Evolutionary conservation across 345 rosid species (phyloP), one percentile per base, ranked within the genome.

Genomic region (Trapa incisa): DNA sequence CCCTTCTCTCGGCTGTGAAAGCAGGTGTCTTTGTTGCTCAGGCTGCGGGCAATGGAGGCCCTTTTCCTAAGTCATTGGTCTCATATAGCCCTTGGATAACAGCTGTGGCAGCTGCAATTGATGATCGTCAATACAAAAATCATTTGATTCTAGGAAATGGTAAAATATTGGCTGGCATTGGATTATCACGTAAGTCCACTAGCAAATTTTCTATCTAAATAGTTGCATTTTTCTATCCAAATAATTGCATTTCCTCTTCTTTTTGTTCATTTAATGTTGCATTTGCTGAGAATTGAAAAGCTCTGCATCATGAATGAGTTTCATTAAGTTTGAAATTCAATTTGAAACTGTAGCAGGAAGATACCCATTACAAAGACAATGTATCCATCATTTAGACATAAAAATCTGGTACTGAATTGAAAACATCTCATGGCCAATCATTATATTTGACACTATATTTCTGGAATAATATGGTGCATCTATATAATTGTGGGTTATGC

Each of bases 11-110:
- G 3, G 99, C 97, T 69, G 97, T 91, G 69, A 94, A 91, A 77
- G 97, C 97, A 71, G 99, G 96, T 78, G 91, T 91, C 53, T 94
- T 94, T 77, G 96, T 94, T 68, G 97, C 89, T 62, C 99, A 94
- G 80, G 99, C 99, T 56, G 99, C 91, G 45, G 99, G 96, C 69
- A 94, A 94, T 72, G 96, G 97, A 39, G 99, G 99, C 41, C 97
- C 97, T 77, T 94, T 91, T 72, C 96, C 97, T 2, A 91, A 89
- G 85, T 91, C 96, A 53, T 67, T 94, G 81, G 90, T 94, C 66
- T 87, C 99, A 5, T 94, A 91, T 73, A 91, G 99, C 83, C 99
- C 97, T 38, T 91, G 99, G 99, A 89, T 91, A 75, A 78, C 91
- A 64, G 75, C 97, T 79, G 99, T 94, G 33, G 99, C 96, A 45